Evolutionary conservation across 345 rosid species (phyloP), one percentile per base, ranked within the genome.

Genomic region (Laguncularia racemosa): DNA sequence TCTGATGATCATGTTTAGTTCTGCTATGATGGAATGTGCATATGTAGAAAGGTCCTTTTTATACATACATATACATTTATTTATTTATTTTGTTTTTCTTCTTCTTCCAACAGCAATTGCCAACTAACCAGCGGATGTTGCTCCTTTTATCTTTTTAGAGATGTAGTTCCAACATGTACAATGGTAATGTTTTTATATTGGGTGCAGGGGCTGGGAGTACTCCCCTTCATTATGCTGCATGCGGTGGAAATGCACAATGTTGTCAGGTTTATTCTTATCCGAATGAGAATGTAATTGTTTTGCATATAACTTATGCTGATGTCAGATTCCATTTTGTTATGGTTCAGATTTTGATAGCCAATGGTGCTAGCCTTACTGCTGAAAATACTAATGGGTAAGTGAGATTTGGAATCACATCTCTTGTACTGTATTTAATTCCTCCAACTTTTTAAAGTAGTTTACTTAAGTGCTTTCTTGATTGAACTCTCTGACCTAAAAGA

Each of bases 141-240:
- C 9, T 33, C 40, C 40, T 33, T 9, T 33, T 33, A 33, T 33
- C 40, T 6, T 33, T 33, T 33, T 33, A 1, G 1, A 33, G 40
- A 6, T 33, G 11, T 33, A 6, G 10, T 7, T 33, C 11, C 40
- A 33, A 33, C 40, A 33, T 7, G 6, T 33, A 33, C 40, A 33
- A 33, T 33, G 10, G 9, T 33, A 6, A 46, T 46, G 20, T 19
- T 33, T 14, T 46, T 51, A 44, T 20, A 14, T 23, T 13, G 33
- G 18, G 52, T 81, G 55, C 80, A 92, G 96, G 99, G 60, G 85
- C 99, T 26, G 97, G 96, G 67, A 93, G 99, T 81, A 79, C 95
- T 17, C 67, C 96, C 50, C 91, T 93, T 17, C 99, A 93, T 68
- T 93, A 93, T 66, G 99, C 96, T 72, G 95, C 99, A 21, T 93